These are phyloP conservation scores for Buxus sempervirens DNA, from an alignment of 164 flowering plant species.

Conservation along the genomic window DNA sequence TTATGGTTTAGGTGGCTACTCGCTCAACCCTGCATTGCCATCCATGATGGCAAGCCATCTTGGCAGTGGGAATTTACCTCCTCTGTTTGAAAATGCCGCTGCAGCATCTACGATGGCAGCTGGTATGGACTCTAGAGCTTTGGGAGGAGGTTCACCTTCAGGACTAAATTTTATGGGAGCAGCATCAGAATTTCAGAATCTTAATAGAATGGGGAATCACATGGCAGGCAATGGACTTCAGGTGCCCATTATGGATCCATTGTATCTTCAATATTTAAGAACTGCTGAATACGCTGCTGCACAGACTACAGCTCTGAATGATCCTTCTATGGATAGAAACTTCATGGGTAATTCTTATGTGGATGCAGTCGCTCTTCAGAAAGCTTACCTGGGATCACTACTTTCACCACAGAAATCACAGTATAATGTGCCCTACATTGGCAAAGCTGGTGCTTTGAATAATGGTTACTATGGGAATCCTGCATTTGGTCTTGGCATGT, in stretches of 20 bases:
- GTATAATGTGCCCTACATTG: slow-evolving; percentile 40
- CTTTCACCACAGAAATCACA: slow-evolving; percentile 71
- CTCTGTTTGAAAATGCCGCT: slow-evolving; percentile 56
- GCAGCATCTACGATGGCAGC: slow-evolving; percentile 49
- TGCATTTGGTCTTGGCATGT: slow-evolving; percentile 56
- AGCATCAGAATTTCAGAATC: slow-evolving; percentile 38
- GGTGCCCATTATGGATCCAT: slow-evolving; percentile 48
- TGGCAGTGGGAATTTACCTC: slow-evolving; percentile 52
- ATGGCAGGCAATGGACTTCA: slow-evolving; percentile 39
- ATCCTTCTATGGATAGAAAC: slow-evolving; percentile 55
- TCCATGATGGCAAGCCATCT: slow-evolving; percentile 50
- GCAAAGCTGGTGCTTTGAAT: slow-evolving; percentile 46
- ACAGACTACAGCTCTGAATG: slow-evolving; percentile 55
- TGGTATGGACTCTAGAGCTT: slow-evolving; percentile 48
- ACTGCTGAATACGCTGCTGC: slow-evolving; percentile 56
- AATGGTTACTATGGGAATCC: slow-evolving; percentile 73
- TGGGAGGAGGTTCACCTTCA: slow-evolving; percentile 40
- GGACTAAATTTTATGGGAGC: slow-evolving; percentile 29
- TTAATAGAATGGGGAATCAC: slow-evolving; percentile 41
- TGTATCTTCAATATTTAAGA: slow-evolving; percentile 64
- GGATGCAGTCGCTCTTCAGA: slow-evolving; percentile 55
- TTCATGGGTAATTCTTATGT: slow-evolving; percentile 50
- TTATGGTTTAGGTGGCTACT: slow-evolving; percentile 46
- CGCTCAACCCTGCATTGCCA: slow-evolving; percentile 40
- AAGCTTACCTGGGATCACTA: slow-evolving; percentile 61